Evolutionary conservation across 352 stramenopile species (phyloP).

Genomic region (Phytophthora ramorum): DNA sequence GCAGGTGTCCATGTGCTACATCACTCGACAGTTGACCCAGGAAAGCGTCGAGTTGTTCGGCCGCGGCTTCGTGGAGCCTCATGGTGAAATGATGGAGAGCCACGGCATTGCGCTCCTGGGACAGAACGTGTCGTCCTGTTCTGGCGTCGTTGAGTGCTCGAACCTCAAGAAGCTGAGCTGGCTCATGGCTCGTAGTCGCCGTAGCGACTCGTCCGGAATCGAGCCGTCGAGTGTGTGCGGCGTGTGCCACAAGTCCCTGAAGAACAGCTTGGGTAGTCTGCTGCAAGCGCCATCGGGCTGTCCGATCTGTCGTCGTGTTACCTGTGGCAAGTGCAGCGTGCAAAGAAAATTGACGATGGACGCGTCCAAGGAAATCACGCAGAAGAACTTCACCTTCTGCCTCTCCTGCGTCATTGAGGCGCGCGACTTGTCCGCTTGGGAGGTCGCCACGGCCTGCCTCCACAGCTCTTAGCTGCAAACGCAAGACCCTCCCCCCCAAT

Average conservation of each 20-base stretch:
- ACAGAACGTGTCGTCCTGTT: constrained; percentile 33
- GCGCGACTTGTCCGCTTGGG: constrained; percentile 45
- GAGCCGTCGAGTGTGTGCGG: constrained; percentile 24
- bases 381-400: constrained; percentile 61
- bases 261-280: constrained; percentile 31
- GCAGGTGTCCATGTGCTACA: constrained; percentile 56
- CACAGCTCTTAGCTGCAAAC: background rate
- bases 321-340: constrained; percentile 55
- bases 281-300: constrained; percentile 27
- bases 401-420: constrained; percentile 58
- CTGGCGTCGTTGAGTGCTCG: constrained; percentile 46
- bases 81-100: constrained; percentile 47
- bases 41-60: constrained; percentile 55
- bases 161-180: constrained; percentile 71
- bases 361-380: constrained; percentile 40
- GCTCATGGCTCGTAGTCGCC: constrained; percentile 40
- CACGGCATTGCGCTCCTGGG: constrained; percentile 44
- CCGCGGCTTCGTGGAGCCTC: constrained; percentile 51
- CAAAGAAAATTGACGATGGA: constrained; percentile 50
- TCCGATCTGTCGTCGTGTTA: constrained; percentile 33
- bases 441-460: constrained; percentile 47
- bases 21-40: constrained; percentile 39
- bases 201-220: constrained; percentile 25
- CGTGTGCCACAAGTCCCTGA: constrained; percentile 36
- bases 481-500: background rate